Percentiles rank a stretch among this genome's conserved stretches.
These are phyloP conservation scores for Pichia membranifaciens DNA, from an alignment of 805 yeast genomes.

Conservation along the genomic window DNA sequence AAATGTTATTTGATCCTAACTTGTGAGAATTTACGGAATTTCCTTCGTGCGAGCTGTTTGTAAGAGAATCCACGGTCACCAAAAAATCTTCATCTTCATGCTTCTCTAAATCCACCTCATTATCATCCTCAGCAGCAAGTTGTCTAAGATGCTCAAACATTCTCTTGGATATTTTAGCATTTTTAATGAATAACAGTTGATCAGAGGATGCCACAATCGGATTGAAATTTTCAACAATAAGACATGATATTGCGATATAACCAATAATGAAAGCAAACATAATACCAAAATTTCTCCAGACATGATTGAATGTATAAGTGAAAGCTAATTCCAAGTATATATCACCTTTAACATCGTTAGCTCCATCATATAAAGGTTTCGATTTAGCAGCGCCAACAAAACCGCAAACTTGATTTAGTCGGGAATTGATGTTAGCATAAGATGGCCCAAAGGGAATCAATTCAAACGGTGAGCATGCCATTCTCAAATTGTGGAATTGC, in stretches of 20 bases:
- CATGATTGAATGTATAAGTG: conserved; percentile 47
- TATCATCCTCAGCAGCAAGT: conserved; percentile 3
- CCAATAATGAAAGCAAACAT: conserved; percentile 37
- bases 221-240: conserved; percentile 29
- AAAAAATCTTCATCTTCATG: conserved; percentile 1
- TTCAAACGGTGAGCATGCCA: conserved; percentile 39
- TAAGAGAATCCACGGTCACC: background rate
- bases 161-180: conserved; percentile 23
- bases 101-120: background rate
- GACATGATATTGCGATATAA: conserved; percentile 29
- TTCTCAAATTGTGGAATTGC: conserved; percentile 50
- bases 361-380: conserved; percentile 16
- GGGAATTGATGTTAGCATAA: conserved; percentile 37
- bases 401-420: conserved; percentile 42
- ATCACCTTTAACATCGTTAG: conserved; percentile 46
- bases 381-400: conserved; percentile 41
- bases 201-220: conserved; percentile 30
- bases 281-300: conserved; percentile 72
- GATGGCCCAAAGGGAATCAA: conserved; percentile 51
- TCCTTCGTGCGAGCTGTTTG: conserved; percentile 7
- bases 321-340: conserved; percentile 40
- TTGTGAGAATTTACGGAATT: conserved; percentile 20
- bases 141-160: conserved; percentile 5
- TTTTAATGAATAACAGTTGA: conserved; percentile 27
- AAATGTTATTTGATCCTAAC: conserved; percentile 41